Evolutionary conservation across 2,329 filamentous ascomycete genomes (phyloP).

Genomic region (Apiospora pterosperma): DNA sequence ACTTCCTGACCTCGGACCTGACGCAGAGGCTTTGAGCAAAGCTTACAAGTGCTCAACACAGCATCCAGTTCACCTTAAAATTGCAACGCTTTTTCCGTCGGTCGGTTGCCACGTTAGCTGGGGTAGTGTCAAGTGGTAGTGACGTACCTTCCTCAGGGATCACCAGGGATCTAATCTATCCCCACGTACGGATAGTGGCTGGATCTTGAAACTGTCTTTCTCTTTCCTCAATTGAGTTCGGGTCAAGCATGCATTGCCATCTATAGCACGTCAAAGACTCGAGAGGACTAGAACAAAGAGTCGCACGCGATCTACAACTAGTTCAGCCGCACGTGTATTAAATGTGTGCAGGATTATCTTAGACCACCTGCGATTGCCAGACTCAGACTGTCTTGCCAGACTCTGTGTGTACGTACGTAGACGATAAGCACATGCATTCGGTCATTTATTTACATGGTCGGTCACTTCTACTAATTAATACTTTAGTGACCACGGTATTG

Average conservation of each 20-base stretch:
- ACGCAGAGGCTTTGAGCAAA: neutral
- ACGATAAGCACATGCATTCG: neutral
- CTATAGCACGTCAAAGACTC: too few relatives aligned
- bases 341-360: neutral
- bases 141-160: neutral
- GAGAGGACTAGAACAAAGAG: neutral
- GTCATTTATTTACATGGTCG: neutral
- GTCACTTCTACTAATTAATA: neutral
- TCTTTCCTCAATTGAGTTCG: neutral
- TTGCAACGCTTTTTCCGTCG: neutral
- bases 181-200: neutral
- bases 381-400: neutral
- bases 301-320: neutral
- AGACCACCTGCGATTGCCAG: neutral
- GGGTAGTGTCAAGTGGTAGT: too few relatives aligned
- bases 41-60: neutral
- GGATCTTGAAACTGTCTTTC: neutral
- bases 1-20: slow-evolving; percentile 1
- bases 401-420: too few relatives aligned
- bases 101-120: neutral
- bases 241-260: neutral
- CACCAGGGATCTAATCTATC: neutral
- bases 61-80: neutral
- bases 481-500: neutral
- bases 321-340: neutral